Evolutionary conservation across 176 grass and related monocot genomes (phyloP), one percentile per base, ranked within the genome.

Genomic region (Bonia amplexicaulis): DNA sequence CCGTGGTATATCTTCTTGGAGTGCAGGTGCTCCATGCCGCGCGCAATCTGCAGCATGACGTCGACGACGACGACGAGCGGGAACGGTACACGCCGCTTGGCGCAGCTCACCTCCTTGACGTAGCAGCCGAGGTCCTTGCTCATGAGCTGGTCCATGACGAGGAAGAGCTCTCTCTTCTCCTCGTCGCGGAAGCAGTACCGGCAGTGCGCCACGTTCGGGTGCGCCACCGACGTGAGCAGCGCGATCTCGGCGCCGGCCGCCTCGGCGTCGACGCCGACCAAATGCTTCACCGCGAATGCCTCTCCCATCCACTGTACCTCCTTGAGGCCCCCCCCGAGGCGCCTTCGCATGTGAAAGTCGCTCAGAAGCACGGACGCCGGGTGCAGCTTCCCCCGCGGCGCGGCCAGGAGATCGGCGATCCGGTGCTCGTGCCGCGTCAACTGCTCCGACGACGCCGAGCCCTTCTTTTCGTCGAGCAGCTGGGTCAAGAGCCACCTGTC

Each of bases 1-100:
- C 96, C 91, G 54, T 98, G 96, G 85, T 86, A 94, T 33, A 98
- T 84, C 22, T 84, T 89, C 60, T 31, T 98, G 0, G 93, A 85
- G 85, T 95, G 96, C 20, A 98, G 87, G 71, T 98, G 90, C 81
- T 95, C 96, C 96, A 98, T 98, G 48, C 93, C 96, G 15, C 96
- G 79, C 3, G 93, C 96, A 16, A 98, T 88, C 87, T 98, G 93
- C 55, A 94, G 93, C 93, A 95, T 95, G 49, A 82, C 69, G 77
- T 98, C 93, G 0, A 98, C 91, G 5, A 85, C 89, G 65, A 95
- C 88, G 55, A 84, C 37, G 35, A 94, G 74, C 13, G 93, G 83
- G 69, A 98, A 87, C 23, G 90, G 89, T 3, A 63, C 33, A 15
- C 90, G 89, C 2, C 96, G 76, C 86, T 88, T 92, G 35, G 69